These are phyloP conservation scores for Staphylotrichum longicolle DNA, from an alignment of 495 filamentous ascomycete genomes.

Conservation along the genomic window DNA sequence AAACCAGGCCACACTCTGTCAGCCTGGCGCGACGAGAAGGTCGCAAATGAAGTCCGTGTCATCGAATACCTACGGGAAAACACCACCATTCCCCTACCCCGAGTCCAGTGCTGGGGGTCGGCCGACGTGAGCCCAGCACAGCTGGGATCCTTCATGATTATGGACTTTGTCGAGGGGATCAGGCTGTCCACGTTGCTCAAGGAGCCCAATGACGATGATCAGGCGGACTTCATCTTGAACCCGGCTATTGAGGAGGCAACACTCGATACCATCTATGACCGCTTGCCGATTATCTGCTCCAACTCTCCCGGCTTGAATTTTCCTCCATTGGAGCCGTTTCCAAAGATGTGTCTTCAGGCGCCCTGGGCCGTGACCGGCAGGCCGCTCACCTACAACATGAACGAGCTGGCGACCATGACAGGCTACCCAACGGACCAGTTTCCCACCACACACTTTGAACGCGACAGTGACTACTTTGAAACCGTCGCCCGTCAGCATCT, in stretches of 20 bases:
- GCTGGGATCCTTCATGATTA: slow-evolving; percentile 21
- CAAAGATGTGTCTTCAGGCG: neutral
- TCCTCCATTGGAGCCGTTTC: neutral
- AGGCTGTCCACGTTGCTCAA: slow-evolving; percentile 1
- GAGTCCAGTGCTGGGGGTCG: slow-evolving; percentile 40
- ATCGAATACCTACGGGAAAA: slow-evolving; percentile 36
- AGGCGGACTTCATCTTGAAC: neutral
- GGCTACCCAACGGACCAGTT: neutral
- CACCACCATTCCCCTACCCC: slow-evolving; percentile 48
- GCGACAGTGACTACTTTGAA: neutral
- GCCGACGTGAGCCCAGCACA: slow-evolving; percentile 32
- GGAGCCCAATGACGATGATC: neutral
- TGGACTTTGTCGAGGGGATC: slow-evolving; percentile 31
- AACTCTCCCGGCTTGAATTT: slow-evolving; percentile 3
- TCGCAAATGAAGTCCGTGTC: slow-evolving; percentile 43
- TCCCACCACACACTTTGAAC: neutral
- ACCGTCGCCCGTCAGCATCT: neutral
- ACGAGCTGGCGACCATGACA: neutral
- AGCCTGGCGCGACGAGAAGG: slow-evolving; percentile 38
- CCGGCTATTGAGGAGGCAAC: neutral
- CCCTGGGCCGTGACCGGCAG: neutral
- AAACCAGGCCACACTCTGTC: slow-evolving; percentile 1
- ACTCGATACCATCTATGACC: slow-evolving; percentile 8
- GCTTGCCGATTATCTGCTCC: slow-evolving; percentile 6
- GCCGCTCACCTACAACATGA: slow-evolving; percentile 9